These are phyloP conservation scores for Saxophila tyrrhenica DNA, from an alignment of 495 filamentous ascomycete genomes.

Conservation along the genomic window DNA sequence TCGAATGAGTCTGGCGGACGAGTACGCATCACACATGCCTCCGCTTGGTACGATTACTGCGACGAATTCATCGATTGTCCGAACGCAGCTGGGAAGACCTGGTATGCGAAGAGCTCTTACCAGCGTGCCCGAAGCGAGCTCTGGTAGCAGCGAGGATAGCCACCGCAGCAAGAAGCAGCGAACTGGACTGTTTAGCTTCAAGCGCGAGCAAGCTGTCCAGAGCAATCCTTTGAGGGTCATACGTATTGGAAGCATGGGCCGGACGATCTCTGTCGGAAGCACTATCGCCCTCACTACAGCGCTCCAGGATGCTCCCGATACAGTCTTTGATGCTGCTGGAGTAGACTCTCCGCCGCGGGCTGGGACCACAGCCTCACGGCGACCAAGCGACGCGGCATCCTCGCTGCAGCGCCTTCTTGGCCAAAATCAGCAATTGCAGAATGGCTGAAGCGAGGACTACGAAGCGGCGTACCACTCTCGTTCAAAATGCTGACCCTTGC, in stretches of 20 bases:
- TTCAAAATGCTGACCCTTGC: no score
- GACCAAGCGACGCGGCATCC: not conserved
- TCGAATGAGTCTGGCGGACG: conserved; percentile 49
- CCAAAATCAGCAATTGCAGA: no score
- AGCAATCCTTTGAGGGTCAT: not conserved
- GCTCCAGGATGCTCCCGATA: not conserved
- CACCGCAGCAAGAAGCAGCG: conserved; percentile 5
- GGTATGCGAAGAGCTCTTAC: conserved; percentile 22
- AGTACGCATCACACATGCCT: conserved; percentile 53
- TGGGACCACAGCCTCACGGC: not conserved
- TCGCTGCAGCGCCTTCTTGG: not conserved
- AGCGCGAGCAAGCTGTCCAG: not conserved
- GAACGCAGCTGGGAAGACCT: conserved; percentile 1
- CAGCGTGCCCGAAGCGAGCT: conserved; percentile 28
- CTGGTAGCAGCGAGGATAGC: conserved; percentile 25
- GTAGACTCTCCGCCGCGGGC: no score
- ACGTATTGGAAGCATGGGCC: conserved; percentile 17
- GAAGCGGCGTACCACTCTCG: no score
- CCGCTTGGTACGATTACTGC: conserved; percentile 44
- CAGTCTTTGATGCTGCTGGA: not conserved
- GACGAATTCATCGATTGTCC: not conserved
- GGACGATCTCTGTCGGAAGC: conserved; percentile 6
- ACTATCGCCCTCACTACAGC: conserved; percentile 4
- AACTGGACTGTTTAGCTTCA: conserved; percentile 2
- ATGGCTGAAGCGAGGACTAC: no score